Base-by-base conservation (phyloP, 2,329 filamentous ascomycete species). In the Hypoxylon sp. region DNA sequence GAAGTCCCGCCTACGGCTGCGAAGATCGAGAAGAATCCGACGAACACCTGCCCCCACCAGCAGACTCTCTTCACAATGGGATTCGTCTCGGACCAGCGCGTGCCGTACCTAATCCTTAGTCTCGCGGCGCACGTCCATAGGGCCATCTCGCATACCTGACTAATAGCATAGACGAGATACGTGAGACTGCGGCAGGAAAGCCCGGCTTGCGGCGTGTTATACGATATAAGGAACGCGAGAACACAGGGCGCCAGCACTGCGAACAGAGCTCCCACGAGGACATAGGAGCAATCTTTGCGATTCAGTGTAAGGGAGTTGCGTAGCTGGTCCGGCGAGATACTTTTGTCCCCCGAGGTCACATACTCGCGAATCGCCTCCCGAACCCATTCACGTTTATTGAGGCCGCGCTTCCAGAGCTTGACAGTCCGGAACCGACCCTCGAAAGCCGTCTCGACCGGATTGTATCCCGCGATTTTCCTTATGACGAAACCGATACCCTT, bases 161-260 rank as follows among this genome's bases (percentile, higher is more conserved):
- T 75, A 19, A 75, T 57, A 32, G 73, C 74, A 51, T 79, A 79
- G n/a, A 78, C 45, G 2, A 78, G 65, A 47, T 78, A 77, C 2
- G 74, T 78, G 34, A 78, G 52, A 45, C 70, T 77, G 5, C 78
- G 73, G 41, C 77, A 79, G 7, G 75, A 75, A 3, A 79, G 69
- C 6, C 77, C 77, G 2, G 69, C 64, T 11, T 71, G 65, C 0
- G 77, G 78, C 30, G 77, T 79, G 59, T 75, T 74, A 46, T 75
- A 79, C 12, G 75, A 77, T 1, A 74, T 74, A 6, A 78, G 56
- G 55, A 78, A 78, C 2, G 78, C 77, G 32, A 80, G 72, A 34
- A 68, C 43, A 30, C 73, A 76, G 4, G 78, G 75, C 5, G 64
- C 64, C 0, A 77, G 53, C 9, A 76, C 56, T 2, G 75, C 63